A percentile compares a stretch with the other conserved stretches of the same genome.
These are phyloP conservation scores for Diaporthe longicolla DNA, from an alignment of 2,329 filamentous ascomycete species.

Conservation along the genomic window DNA sequence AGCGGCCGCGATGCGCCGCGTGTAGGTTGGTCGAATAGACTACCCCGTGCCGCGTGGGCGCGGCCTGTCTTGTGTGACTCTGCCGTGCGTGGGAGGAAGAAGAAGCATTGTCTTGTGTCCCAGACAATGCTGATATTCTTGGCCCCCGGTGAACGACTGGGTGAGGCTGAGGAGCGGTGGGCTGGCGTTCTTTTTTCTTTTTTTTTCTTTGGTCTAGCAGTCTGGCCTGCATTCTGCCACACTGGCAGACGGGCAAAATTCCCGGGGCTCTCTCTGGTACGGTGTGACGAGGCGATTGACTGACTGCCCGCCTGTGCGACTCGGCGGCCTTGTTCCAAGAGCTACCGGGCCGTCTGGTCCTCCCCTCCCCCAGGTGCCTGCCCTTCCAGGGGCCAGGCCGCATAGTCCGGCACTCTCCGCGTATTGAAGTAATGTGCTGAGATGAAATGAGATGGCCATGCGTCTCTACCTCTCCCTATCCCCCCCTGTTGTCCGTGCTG, in stretches of 20 bases:
- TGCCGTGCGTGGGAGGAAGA: not conserved
- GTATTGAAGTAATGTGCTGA: not conserved
- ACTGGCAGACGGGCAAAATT: not conserved
- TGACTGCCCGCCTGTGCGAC: not conserved
- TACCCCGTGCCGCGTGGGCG: constrained; percentile 29
- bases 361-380: not conserved
- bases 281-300: not conserved
- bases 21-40: not conserved
- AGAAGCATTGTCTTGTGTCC: constrained; percentile 25
- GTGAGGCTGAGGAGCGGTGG: constrained; percentile 18
- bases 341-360: not conserved
- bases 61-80: constrained; percentile 1
- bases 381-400: not conserved
- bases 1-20: constrained; percentile 5
- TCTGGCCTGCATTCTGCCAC: constrained; percentile 2
- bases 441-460: not conserved
- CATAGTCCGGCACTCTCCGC: constrained; percentile 3
- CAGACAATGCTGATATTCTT: not conserved
- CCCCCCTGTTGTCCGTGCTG: not conserved
- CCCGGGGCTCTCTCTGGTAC: no score
- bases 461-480: not conserved
- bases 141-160: not conserved
- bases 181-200: no score
- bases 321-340: not conserved
- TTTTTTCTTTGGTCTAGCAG: not conserved